A percentile compares a stretch with the other conserved stretches of the same genome.
These are phyloP conservation scores for Myxozyma melibiosi DNA, from an alignment of 805 yeast species.

Conservation along the genomic window DNA sequence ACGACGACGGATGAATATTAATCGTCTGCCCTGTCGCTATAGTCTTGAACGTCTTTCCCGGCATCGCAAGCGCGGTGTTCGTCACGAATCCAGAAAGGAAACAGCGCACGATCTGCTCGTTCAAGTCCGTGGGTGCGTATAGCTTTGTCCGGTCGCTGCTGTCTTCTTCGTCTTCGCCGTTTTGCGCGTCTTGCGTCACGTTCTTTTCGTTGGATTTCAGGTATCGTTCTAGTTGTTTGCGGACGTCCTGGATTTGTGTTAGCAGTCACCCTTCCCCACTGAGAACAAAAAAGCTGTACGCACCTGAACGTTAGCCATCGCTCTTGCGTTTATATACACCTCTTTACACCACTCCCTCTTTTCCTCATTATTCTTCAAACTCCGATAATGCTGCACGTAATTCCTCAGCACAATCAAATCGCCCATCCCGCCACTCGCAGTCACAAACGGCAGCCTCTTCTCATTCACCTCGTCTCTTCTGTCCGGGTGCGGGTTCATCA, in stretches of 20 bases:
- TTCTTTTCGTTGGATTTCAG: slow-evolving; percentile 8
- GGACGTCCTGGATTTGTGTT: slow-evolving; percentile 52
- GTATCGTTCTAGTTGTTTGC: slow-evolving; percentile 64
- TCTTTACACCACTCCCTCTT: slow-evolving; percentile 82
- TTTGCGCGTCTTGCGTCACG: background rate
- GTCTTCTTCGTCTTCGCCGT: slow-evolving; percentile 36
- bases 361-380: slow-evolving; percentile 54
- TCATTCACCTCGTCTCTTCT: slow-evolving; percentile 82
- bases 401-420: slow-evolving; percentile 84
- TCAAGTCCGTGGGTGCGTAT: slow-evolving; percentile 12
- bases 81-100: slow-evolving; percentile 82
- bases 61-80: slow-evolving; percentile 91
- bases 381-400: slow-evolving; percentile 58
- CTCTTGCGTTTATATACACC: slow-evolving; percentile 72
- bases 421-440: slow-evolving; percentile 70
- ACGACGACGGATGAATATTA: slow-evolving; percentile 33
- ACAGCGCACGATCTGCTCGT: slow-evolving; percentile 64
- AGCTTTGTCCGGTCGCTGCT: slow-evolving; percentile 39
- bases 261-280: background rate
- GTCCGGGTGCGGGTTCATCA: slow-evolving; percentile 78
- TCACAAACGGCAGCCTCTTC: slow-evolving; percentile 69
- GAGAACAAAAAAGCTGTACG: background rate
- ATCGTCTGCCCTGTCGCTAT: slow-evolving; percentile 69
- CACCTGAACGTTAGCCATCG: slow-evolving; percentile 63
- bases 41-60: slow-evolving; percentile 90